These are phyloP conservation scores for Pseudocercospora pini-densiflorae DNA, from an alignment of 2,329 filamentous ascomycete genomes.

Conservation along the genomic window DNA sequence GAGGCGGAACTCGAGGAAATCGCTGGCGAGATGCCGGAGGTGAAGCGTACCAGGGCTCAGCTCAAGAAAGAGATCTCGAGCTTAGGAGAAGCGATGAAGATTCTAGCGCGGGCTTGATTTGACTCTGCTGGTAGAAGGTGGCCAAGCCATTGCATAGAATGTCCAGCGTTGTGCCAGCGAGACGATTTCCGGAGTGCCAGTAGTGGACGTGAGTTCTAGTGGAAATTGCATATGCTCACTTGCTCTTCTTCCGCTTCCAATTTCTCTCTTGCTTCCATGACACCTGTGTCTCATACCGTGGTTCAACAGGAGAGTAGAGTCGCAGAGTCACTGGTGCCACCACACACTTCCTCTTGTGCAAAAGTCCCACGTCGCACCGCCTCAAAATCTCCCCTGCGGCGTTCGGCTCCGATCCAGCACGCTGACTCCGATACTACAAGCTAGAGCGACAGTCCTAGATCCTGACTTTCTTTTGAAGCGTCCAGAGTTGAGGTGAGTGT, in stretches of 20 bases:
- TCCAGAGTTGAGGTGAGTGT: too few species aligned
- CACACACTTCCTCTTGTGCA: too few species aligned
- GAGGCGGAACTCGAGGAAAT: slow-evolving; percentile 58
- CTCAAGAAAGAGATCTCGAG: slow-evolving; percentile 53
- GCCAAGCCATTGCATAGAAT: neutral
- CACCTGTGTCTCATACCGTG: neutral
- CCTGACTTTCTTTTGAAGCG: too few species aligned
- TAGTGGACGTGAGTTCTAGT: neutral
- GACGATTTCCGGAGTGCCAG: neutral
- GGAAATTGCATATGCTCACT: neutral
- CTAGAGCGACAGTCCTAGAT: too few species aligned
- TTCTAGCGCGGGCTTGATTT: slow-evolving; percentile 17
- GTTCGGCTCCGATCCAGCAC: too few species aligned
- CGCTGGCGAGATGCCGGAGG: slow-evolving; percentile 59
- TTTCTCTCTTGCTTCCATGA: neutral
- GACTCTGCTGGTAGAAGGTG: neutral
- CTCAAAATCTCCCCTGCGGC: too few species aligned
- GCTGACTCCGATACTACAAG: too few species aligned
- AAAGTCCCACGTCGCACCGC: too few species aligned
- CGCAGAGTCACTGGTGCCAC: neutral
- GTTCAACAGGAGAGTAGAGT: neutral
- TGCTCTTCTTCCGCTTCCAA: neutral
- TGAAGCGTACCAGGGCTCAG: slow-evolving; percentile 48
- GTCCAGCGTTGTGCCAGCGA: neutral
- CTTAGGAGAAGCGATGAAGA: slow-evolving; percentile 25